These are phyloP conservation scores for Ascochyta viciae-villosae DNA, from an alignment of 2,329 filamentous ascomycete species.

Conservation along the genomic window DNA sequence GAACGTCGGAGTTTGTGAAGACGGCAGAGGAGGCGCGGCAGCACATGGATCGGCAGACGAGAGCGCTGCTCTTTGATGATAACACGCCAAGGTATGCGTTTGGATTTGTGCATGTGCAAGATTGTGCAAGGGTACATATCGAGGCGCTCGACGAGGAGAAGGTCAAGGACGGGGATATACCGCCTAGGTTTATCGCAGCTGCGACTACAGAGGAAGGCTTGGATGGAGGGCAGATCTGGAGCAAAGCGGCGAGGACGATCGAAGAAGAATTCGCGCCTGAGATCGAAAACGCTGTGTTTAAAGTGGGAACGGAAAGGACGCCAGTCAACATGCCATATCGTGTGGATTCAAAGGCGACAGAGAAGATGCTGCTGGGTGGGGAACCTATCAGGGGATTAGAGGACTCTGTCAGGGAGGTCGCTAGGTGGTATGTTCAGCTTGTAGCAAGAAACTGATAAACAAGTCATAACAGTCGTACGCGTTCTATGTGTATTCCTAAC, in stretches of 20 bases:
- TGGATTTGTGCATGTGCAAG: constrained; percentile 43
- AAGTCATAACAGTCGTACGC: neutral
- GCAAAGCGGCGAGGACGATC: constrained; percentile 28
- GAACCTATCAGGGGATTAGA: constrained; percentile 27
- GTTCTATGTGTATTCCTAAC: neutral
- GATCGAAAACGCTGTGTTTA: constrained; percentile 28
- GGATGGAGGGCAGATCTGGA: constrained; percentile 32
- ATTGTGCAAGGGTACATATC: constrained; percentile 43
- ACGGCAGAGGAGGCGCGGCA: constrained; percentile 24
- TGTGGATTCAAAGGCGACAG: constrained; percentile 38
- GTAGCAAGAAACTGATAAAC: neutral
- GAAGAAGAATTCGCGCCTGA: constrained; percentile 26
- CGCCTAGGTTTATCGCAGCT: constrained; percentile 40
- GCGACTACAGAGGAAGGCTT: constrained; percentile 28
- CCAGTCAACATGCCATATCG: constrained; percentile 44
- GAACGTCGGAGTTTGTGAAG: constrained; percentile 38
- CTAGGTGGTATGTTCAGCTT: constrained; percentile 36
- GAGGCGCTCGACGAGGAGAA: constrained; percentile 35
- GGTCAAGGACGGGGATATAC: constrained; percentile 24
- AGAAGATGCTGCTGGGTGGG: constrained; percentile 31
- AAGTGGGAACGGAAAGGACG: constrained; percentile 31
- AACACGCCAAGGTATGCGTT: constrained; percentile 41
- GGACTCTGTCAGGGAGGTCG: constrained; percentile 39
- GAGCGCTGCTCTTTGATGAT: constrained; percentile 42
- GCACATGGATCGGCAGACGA: constrained; percentile 43